These are phyloP conservation scores for Lentinula aciculospora DNA, from an alignment of 768 basidiomycete genomes.

Conservation along the genomic window DNA sequence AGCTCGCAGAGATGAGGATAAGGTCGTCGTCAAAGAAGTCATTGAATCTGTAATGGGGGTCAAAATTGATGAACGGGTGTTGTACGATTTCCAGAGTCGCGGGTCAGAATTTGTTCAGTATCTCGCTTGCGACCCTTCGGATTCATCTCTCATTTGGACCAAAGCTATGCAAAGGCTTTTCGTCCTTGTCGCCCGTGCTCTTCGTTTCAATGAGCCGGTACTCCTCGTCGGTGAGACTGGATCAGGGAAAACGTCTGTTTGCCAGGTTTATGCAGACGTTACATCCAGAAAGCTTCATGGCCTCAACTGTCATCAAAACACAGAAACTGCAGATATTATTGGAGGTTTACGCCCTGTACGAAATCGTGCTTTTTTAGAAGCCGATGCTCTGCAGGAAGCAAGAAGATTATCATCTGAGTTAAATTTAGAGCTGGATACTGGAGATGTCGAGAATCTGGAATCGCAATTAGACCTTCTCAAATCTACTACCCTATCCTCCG, in stretches of 20 bases:
- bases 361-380: constrained; percentile 55
- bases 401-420: constrained; percentile 31
- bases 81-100: constrained; percentile 58
- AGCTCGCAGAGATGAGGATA: constrained; percentile 80
- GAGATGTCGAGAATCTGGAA: constrained; percentile 11
- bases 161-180: constrained; percentile 88
- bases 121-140: constrained; percentile 50
- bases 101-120: constrained; percentile 34
- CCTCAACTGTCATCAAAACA: constrained; percentile 96
- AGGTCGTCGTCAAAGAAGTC: constrained; percentile 83
- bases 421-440: constrained; percentile 27
- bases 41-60: constrained; percentile 90
- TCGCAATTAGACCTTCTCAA: constrained; percentile 13
- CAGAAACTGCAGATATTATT: constrained; percentile 94
- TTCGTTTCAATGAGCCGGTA: constrained; percentile 90
- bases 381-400: constrained; percentile 42
- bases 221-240: constrained; percentile 96
- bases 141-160: constrained; percentile 80
- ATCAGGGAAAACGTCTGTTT: constrained; percentile 95
- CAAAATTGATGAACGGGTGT: constrained; percentile 58
- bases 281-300: constrained; percentile 54
- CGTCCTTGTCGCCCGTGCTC: constrained; percentile 74
- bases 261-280: constrained; percentile 79
- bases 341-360: constrained; percentile 89
- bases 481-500: constrained; percentile 19